Percentiles rank a stretch among this genome's conserved stretches.
phyloP scores from a whole-genome alignment of 225 moss, liverwort and hornwort genomes.

The Pleurozium schreberi region DNA sequence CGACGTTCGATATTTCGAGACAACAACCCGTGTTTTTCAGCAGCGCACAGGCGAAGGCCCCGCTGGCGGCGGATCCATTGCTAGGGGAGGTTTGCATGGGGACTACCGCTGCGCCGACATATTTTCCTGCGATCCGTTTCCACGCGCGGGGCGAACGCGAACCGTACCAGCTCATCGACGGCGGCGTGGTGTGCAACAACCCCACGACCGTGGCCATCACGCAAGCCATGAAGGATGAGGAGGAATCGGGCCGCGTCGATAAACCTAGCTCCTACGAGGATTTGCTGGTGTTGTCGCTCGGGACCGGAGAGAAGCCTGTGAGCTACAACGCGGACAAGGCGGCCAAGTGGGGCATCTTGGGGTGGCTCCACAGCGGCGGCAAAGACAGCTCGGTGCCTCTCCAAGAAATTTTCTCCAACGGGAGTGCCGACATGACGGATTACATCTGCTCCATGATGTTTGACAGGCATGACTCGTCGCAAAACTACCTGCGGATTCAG shows the following conservation, averaged over 20 bases:
- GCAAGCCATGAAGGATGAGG: slow-evolving; percentile 18
- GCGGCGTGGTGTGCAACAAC: slow-evolving; percentile 56
- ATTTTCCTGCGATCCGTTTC: slow-evolving; percentile 35
- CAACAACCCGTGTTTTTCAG: slow-evolving; percentile 35
- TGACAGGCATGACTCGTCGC: not conserved
- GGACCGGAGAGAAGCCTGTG: slow-evolving; percentile 40
- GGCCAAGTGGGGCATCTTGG: slow-evolving; percentile 30
- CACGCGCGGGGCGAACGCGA: not conserved
- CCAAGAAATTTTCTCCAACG: slow-evolving; percentile 33
- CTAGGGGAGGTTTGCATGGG: slow-evolving; percentile 28
- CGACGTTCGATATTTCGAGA: slow-evolving; percentile 13
- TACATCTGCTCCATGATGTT: slow-evolving; percentile 34
- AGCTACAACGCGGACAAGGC: slow-evolving; percentile 31
- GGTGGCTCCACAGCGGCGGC: slow-evolving; percentile 21
- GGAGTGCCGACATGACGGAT: slow-evolving; percentile 36
- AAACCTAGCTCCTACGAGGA: not conserved
- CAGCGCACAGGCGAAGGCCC: slow-evolving; percentile 12
- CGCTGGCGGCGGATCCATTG: slow-evolving; percentile 14
- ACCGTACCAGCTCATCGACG: slow-evolving; percentile 38
- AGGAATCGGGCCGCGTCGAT: not conserved
- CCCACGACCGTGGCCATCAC: slow-evolving; percentile 36
- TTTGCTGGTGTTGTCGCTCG: slow-evolving; percentile 46
- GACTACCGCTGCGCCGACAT: slow-evolving; percentile 53
- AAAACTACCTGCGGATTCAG: slow-evolving; percentile 42
- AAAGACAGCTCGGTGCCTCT: slow-evolving; percentile 30